phyloP scores from a whole-genome alignment of 768 basidiomycete genomes.

The Punctularia strigosozonata region DNA sequence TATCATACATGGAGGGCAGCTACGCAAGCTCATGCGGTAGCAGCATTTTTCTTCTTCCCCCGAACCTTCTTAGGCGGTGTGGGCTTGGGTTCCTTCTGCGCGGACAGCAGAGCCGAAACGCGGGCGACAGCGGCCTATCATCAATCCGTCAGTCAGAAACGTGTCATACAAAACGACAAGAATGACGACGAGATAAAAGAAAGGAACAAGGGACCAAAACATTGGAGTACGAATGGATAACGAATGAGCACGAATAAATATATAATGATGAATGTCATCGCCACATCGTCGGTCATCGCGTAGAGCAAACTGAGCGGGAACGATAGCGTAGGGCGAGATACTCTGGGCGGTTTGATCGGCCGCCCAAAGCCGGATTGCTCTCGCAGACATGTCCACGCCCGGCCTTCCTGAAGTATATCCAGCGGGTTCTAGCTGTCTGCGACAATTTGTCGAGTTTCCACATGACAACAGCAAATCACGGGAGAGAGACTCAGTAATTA shows the following conservation, averaged over 20 bases:
- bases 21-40: too few species aligned
- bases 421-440: constrained; percentile 84
- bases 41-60: constrained; percentile 41
- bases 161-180: constrained; percentile 3
- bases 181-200: neutral
- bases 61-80: constrained; percentile 57
- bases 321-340: constrained; percentile 69
- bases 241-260: constrained; percentile 8
- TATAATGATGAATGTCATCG: constrained; percentile 35
- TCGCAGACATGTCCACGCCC: constrained; percentile 95
- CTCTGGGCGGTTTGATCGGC: constrained; percentile 51
- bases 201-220: constrained; percentile 17
- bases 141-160: neutral
- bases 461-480: neutral
- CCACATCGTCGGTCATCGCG: constrained; percentile 66
- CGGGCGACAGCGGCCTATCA: constrained; percentile 64
- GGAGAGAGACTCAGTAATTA: constrained; percentile 5
- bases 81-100: constrained; percentile 64
- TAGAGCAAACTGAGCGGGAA: constrained; percentile 41
- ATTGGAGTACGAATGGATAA: constrained; percentile 5
- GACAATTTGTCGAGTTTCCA: constrained; percentile 31
- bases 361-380: constrained; percentile 36
- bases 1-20: too few species aligned
- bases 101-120: constrained; percentile 54
- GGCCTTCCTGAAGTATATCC: constrained; percentile 68